Percentiles rank a stretch among this genome's conserved stretches.
These are phyloP conservation scores for Chalciporus piperatus DNA, from an alignment of 768 basidiomycete genomes.

Conservation along the genomic window DNA sequence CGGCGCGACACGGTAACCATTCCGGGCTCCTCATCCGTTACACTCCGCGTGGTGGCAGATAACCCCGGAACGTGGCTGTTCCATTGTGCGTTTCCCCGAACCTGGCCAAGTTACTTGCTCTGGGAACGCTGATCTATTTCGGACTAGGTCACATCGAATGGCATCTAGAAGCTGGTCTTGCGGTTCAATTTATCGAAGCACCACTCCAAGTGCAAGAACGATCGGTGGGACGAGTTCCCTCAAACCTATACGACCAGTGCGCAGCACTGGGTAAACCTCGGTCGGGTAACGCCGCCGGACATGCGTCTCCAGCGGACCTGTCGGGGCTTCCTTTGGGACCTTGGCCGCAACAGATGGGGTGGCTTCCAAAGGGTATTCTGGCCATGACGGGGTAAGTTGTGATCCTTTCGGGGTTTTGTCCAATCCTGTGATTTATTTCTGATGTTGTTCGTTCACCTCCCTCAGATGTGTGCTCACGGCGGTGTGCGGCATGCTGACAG, in stretches of 20 bases:
- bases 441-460: conserved; percentile 18
- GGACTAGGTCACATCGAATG: conserved; percentile 75
- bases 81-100: conserved; percentile 56
- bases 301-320: conserved; percentile 66
- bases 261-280: conserved; percentile 50
- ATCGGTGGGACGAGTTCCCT: conserved; percentile 46
- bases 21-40: conserved; percentile 62
- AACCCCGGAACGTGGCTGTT: conserved; percentile 92
- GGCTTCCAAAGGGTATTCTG: conserved; percentile 68
- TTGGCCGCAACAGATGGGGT: conserved; percentile 68
- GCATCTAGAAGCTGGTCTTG: conserved; percentile 84
- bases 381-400: conserved; percentile 67
- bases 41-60: conserved; percentile 79
- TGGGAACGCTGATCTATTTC: background rate
- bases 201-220: conserved; percentile 66
- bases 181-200: conserved; percentile 80
- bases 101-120: background rate
- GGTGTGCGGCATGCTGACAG: conserved; percentile 74
- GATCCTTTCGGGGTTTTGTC: background rate
- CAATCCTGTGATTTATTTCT: conserved; percentile 2
- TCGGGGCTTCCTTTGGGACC: conserved; percentile 64
- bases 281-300: conserved; percentile 88
- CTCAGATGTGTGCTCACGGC: conserved; percentile 77
- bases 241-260: conserved; percentile 71
- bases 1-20: conserved; percentile 88